Evolutionary conservation across 345 rosid species (phyloP).

Genomic region (Pugionium cornutum): DNA sequence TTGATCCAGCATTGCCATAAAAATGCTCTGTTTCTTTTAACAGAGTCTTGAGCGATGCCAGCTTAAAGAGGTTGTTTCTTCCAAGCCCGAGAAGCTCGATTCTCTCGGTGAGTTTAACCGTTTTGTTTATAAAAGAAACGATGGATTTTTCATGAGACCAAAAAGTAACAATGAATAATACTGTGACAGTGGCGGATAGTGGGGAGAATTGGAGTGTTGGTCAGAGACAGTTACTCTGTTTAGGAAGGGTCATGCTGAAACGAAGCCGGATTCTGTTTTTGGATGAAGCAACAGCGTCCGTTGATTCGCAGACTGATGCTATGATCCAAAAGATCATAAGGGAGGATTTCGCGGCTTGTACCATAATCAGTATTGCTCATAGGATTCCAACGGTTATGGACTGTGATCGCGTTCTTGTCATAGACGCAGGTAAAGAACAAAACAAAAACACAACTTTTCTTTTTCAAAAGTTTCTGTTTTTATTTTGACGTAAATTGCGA

Average conservation of each 20-base stretch:
- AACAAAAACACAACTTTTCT: not conserved
- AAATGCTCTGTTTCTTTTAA: slow-evolving; percentile 4
- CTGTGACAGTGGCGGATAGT: slow-evolving; percentile 65
- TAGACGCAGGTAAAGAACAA: slow-evolving; percentile 68
- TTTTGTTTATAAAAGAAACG: not conserved
- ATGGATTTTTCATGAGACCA: not conserved
- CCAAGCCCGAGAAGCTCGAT: slow-evolving; percentile 82
- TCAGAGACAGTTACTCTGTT: slow-evolving; percentile 89
- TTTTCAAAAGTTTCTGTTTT: too few relatives aligned
- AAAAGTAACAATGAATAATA: not conserved
- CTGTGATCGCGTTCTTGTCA: slow-evolving; percentile 82
- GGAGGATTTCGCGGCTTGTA: slow-evolving; percentile 75
- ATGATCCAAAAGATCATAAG: slow-evolving; percentile 86
- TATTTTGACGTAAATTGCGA: too few relatives aligned
- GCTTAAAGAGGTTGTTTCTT: slow-evolving; percentile 68
- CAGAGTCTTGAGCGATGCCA: slow-evolving; percentile 93
- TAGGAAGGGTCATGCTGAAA: slow-evolving; percentile 90
- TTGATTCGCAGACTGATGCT: slow-evolving; percentile 92
- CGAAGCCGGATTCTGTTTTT: slow-evolving; percentile 70
- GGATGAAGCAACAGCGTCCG: slow-evolving; percentile 96
- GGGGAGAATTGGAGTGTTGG: slow-evolving; percentile 99
- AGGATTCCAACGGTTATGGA: slow-evolving; percentile 98
- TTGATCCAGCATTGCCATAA: slow-evolving; percentile 1
- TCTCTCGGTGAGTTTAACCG: slow-evolving; percentile 52
- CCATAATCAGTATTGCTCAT: slow-evolving; percentile 95